Evolutionary conservation across 768 basidiomycete species (phyloP), one percentile per base, ranked within the genome.

Genomic region (Postia placenta): DNA sequence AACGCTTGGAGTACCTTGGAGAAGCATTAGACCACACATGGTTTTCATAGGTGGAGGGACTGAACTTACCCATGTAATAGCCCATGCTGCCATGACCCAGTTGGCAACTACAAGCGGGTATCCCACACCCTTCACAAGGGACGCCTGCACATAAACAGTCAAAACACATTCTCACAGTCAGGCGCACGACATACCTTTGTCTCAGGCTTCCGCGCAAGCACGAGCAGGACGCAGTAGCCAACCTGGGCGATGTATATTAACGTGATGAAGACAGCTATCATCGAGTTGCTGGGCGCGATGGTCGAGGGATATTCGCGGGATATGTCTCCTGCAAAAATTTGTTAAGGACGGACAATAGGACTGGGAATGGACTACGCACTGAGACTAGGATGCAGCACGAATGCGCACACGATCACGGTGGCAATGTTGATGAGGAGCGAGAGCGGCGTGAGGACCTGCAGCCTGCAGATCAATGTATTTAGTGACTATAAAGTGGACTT

Each of bases 391-490:
- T 70, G 75, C 24, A 85, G 72, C 17, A 92, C 70, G 7, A 81
- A 53, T 0, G 83, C 64, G 60, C 92, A 94, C 3, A 90, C 76
- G 28, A 86, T 58, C 42, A 85, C 71, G 1, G 80, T 73, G 0
- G 83, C 85, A 37, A 94, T 80, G 60, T 87, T 87, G 49, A 93
- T 79, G 55, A 92, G 74, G 7, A 95, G 73, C 1, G 87, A 86
- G 1, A 95, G 71, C 0, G 92, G 92, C 0, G 92, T 92, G 40
- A 93, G 69, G 19, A 95, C 88, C 63, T 96, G 92, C 3, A 96
- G 75, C 41, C 87, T 78, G 52, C 1, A 3, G 2, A 2, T 22
- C 19, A 6, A 35, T 4, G 40, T 49, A 24, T 45, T 33, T 23
- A 5, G 26, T 50, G 41, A 49, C n/a, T n/a, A n/a, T n/a, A n/a